Conservation (phyloP, 805 yeast species). For the Saitoella complicata region DNA sequence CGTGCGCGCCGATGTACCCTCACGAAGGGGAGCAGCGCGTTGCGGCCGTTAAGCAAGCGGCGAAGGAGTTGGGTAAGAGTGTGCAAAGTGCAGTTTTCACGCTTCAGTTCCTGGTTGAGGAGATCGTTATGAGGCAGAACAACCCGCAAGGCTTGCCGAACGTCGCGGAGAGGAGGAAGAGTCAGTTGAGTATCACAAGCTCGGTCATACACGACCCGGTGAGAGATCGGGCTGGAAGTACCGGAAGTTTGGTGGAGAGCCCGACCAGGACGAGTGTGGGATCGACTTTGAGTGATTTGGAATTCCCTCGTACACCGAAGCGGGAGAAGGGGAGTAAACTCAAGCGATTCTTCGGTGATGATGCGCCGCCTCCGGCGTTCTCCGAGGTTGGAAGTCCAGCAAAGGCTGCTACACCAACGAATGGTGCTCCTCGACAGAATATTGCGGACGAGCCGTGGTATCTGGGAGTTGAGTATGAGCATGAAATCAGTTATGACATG, state of each 20-base stretch:
- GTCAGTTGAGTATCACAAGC: not conserved
- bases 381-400: conserved; percentile 1
- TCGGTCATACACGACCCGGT: not conserved
- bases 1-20: too few relatives aligned
- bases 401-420: not conserved
- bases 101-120: conserved; percentile 10
- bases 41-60: conserved; percentile 2
- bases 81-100: conserved; percentile 6
- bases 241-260: not conserved
- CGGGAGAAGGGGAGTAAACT: conserved; percentile 5
- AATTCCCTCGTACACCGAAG: conserved; percentile 1
- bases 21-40: not conserved
- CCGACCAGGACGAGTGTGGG: not conserved
- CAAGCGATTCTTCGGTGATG: conserved; percentile 8
- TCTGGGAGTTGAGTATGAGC: conserved; percentile 35
- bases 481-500: conserved; percentile 38
- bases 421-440: too few relatives aligned
- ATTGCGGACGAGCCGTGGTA: conserved; percentile 28
- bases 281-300: not conserved
- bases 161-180: not conserved
- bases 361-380: conserved; percentile 5
- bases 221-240: not conserved
- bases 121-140: conserved; percentile 4
- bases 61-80: conserved; percentile 5
- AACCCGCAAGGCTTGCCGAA: not conserved